phyloP scores from a whole-genome alignment of 768 basidiomycete species.

The Paxillus involutus region DNA sequence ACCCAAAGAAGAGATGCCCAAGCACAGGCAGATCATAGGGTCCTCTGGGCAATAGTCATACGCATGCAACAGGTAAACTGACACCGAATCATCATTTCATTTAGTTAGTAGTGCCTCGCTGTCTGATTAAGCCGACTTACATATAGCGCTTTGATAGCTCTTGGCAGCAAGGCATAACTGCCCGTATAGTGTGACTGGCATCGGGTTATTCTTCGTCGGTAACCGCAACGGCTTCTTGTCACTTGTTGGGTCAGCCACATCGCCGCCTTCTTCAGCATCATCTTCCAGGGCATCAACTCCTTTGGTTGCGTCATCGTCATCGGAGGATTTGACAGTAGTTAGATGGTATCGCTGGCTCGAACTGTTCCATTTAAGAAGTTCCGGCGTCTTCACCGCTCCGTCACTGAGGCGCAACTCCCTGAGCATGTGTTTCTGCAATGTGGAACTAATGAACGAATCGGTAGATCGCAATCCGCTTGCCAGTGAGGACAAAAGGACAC shows the following conservation, averaged over 20 bases:
- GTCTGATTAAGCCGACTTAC: slow-evolving; percentile 47
- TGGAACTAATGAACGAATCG: slow-evolving; percentile 74
- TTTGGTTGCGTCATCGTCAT: slow-evolving; percentile 19
- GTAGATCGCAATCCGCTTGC: slow-evolving; percentile 69
- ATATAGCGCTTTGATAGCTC: slow-evolving; percentile 89
- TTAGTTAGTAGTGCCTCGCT: background rate
- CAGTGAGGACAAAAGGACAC: slow-evolving; percentile 72
- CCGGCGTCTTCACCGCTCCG: slow-evolving; percentile 61
- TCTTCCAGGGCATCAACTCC: slow-evolving; percentile 25
- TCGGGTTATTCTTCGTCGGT: slow-evolving; percentile 71
- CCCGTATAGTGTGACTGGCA: slow-evolving; percentile 74
- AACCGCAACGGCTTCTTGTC: slow-evolving; percentile 36
- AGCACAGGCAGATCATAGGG: slow-evolving; percentile 79
- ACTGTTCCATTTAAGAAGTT: slow-evolving; percentile 60
- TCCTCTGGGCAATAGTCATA: slow-evolving; percentile 84
- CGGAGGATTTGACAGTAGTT: slow-evolving; percentile 23
- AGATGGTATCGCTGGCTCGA: slow-evolving; percentile 57
- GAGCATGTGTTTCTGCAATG: slow-evolving; percentile 81
- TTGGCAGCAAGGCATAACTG: slow-evolving; percentile 80
- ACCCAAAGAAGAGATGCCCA: slow-evolving; percentile 85
- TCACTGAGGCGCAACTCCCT: slow-evolving; percentile 77
- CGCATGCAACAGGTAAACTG: slow-evolving; percentile 88
- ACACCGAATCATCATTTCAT: background rate
- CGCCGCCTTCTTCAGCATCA: slow-evolving; percentile 33
- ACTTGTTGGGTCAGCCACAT: slow-evolving; percentile 15